Percentiles rank a stretch among this genome's conserved stretches.
These are phyloP conservation scores for Priceomyces medius DNA, from an alignment of 805 yeast species.

Conservation along the genomic window DNA sequence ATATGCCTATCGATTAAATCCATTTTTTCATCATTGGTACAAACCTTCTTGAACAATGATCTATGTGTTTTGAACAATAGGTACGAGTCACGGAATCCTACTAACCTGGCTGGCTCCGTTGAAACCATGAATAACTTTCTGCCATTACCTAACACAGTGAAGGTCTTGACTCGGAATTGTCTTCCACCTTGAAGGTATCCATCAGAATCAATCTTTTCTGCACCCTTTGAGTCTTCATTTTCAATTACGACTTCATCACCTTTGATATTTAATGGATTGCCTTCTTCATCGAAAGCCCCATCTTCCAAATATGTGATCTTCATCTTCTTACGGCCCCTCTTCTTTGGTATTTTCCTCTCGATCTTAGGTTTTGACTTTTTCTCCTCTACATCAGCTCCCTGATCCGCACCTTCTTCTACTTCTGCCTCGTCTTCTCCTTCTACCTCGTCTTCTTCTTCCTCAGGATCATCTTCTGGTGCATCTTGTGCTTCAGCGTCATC, in stretches of 20 bases:
- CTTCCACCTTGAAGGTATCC: constrained; percentile 76
- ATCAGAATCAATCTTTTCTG: constrained; percentile 60
- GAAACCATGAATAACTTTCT: constrained; percentile 81
- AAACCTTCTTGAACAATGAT: constrained; percentile 66
- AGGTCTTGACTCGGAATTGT: constrained; percentile 67
- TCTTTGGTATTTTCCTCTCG: constrained; percentile 30
- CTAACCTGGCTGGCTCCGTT: constrained; percentile 93
- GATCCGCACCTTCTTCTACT: constrained; percentile 20
- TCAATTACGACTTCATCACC: constrained; percentile 79
- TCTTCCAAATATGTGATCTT: constrained; percentile 38
- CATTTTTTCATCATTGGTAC: constrained; percentile 75
- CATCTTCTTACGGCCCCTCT: constrained; percentile 44
- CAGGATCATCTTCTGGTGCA: constrained; percentile 13
- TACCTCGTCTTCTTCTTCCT: constrained; percentile 14
- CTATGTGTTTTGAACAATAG: constrained; percentile 84
- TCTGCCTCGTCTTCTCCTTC: constrained; percentile 20
- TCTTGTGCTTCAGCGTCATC: constrained; percentile 24
- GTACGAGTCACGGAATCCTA: constrained; percentile 92
- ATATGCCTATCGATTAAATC: constrained; percentile 78
- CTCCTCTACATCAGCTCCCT: constrained; percentile 22
- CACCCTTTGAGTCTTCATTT: constrained; percentile 73
- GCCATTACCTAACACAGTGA: constrained; percentile 65
- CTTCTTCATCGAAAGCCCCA: constrained; percentile 60
- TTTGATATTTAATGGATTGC: constrained; percentile 59
- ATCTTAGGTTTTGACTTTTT: constrained; percentile 14